Evolutionary conservation across 164 flowering plant genomes (phyloP), one percentile per base, ranked within the genome.

Genomic region (Vitis cinerea): DNA sequence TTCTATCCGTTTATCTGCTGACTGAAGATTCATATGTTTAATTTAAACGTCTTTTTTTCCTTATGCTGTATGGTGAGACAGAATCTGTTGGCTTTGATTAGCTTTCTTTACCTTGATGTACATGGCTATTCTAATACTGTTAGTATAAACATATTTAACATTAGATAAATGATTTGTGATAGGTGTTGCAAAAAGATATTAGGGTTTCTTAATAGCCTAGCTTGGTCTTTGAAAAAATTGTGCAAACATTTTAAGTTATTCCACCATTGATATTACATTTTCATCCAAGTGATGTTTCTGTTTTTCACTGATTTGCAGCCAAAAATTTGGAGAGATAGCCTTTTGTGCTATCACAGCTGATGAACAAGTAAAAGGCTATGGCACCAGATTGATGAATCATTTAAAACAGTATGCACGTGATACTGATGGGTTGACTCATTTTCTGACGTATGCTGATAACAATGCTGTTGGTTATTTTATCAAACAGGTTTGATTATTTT

Each of bases 291-390:
- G 52, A 8, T 14, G n/a, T 63, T 31, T 59, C 5, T 54, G 29
- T 4, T 50, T 37, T 69, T 16, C 13, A 53, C 37, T 72, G 58
- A 70, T 52, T 15, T 74, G 63, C 72, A 94, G 99, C 83, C 98
- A 95, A 78, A 91, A 75, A 67, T 95, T 95, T 85, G 99, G 99
- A 67, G 99, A 95, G 87, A 93, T 95, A 77, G 99, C 99, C 68
- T 95, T 95, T 79, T 90, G 94, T 83, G 99, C 99, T 60, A 95
- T 95, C 48, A 90, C 99, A 52, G 90, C 94, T 47, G 98, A 93
- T 81, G 98, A 95, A 75, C 99, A 95, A 90, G 99, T 95, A 61
- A 95, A 95, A 80, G 99, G 99, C 71, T 95, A 95, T 79, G 98
- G 99, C 17, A 93, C 99, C 47, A 88, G 99, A 77, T 72, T 95